Evolutionary conservation across 176 grass and related monocot species (phyloP), one percentile per base, ranked within the genome.

Genomic region (Phragmites australis): DNA sequence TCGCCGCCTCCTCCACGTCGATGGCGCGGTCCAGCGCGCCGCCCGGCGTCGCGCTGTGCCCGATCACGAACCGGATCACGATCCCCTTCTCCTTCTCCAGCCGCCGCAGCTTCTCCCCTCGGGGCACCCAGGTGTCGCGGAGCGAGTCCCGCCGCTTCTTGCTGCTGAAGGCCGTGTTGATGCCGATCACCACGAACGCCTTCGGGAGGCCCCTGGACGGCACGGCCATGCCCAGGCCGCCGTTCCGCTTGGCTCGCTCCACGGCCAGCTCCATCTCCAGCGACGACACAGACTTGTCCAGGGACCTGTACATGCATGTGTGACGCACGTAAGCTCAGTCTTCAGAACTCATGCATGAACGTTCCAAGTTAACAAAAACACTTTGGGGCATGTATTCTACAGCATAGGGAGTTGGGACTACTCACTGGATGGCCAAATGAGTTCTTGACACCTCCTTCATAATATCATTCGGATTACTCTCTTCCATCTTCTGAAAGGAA

Each of bases 31-130:
- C 96, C 49, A 89, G 68, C 74, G 64, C 70, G 2, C 89, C 85
- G 19, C 83, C 92, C 12, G 78, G 17, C 50, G 81, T 50, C 43
- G 74, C 90, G 77, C 92, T 94, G 72, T 81, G 96, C 23, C 96
- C 96, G 82, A 98, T 98, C 69, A 98, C 96, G 79, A 98, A 98
- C 81, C 96, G 90, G 71, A 98, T 47, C 73, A 93, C 90, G 21
- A 98, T 63, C 19, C 92, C 96, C 79, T 98, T 93, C 83, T 94
- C 95, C 82, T 78, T 77, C 80, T 98, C 92, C n/a, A n/a, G n/a
- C n/a, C n/a, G n/a, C n/a, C n/a, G n/a, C 58, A 98, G 68, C 69
- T 92, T 94, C 6, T 86, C 83, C 47, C 89, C 94, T 97, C 62
- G 69, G 52, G 91, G 94, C 10, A 97, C 87, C 94, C 91, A 97